Evolutionary conservation across 179 eudicot species (phyloP).

Genomic region (Drosera spatulata): DNA sequence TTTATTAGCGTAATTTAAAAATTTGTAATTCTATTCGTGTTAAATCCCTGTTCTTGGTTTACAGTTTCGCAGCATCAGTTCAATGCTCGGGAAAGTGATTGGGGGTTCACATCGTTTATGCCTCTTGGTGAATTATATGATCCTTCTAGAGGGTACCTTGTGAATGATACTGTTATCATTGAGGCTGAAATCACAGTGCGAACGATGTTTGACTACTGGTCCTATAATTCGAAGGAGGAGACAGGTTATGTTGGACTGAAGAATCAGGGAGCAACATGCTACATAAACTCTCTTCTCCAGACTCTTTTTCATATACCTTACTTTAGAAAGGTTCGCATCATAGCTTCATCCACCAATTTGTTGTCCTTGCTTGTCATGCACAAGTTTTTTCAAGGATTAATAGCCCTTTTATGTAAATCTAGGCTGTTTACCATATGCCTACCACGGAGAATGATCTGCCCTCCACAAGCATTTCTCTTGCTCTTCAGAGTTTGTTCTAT

Average conservation of each 20-base stretch:
- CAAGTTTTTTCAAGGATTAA: neutral
- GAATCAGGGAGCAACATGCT: slow-evolving; percentile 98
- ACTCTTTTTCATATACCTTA: slow-evolving; percentile 85
- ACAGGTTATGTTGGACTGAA: slow-evolving; percentile 93
- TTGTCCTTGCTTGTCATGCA: neutral
- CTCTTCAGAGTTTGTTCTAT: slow-evolving; percentile 81
- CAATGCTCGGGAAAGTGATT: slow-evolving; percentile 79
- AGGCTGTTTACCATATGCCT: slow-evolving; percentile 97
- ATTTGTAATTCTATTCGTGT: neutral
- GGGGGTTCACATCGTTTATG: slow-evolving; percentile 95
- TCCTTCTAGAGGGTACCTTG: slow-evolving; percentile 60
- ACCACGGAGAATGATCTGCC: slow-evolving; percentile 86
- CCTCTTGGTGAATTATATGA: slow-evolving; percentile 80
- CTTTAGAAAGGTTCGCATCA: slow-evolving; percentile 61
- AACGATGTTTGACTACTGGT: slow-evolving; percentile 56
- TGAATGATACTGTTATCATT: slow-evolving; percentile 59
- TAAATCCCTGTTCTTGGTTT: slow-evolving; percentile 5
- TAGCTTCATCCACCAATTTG: too few species aligned
- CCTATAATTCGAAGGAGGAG: slow-evolving; percentile 85
- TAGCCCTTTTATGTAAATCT: slow-evolving; percentile 3
- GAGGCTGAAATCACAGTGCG: slow-evolving; percentile 89
- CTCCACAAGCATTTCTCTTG: slow-evolving; percentile 81
- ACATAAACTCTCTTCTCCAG: slow-evolving; percentile 87
- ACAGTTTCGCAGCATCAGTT: slow-evolving; percentile 89
- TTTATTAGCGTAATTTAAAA: too few species aligned